Evolutionary conservation across 2,329 filamentous ascomycete species (phyloP).

Genomic region (Escovopsis sp.): DNA sequence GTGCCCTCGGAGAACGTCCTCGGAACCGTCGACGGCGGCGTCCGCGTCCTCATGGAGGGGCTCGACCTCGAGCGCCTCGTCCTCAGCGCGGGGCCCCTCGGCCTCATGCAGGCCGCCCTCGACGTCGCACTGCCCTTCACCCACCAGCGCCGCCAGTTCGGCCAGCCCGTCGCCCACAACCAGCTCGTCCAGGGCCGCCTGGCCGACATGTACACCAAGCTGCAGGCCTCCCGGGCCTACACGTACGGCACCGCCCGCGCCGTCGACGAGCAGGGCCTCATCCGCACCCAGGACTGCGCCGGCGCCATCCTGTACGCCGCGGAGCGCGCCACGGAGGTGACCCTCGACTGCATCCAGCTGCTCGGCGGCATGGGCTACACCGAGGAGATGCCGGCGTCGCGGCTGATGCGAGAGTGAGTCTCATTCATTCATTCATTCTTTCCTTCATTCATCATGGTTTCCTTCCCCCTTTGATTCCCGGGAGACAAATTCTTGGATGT

Average conservation of each 20-base stretch:
- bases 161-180: conserved; percentile 72
- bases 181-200: conserved; percentile 88
- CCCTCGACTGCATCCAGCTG: conserved; percentile 79
- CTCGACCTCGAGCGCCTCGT: conserved; percentile 89
- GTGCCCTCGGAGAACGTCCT: conserved; percentile 72
- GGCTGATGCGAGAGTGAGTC: conserved; percentile 56
- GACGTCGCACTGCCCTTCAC: conserved; percentile 80
- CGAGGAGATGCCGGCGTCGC: conserved; percentile 84
- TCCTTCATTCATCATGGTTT: too few species aligned
- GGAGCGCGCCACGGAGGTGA: conserved; percentile 75
- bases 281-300: conserved; percentile 84
- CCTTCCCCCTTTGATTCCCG: conserved; percentile 12
- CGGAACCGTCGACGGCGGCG: conserved; percentile 66
- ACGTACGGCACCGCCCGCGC: conserved; percentile 70
- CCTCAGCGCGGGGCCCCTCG: conserved; percentile 76
- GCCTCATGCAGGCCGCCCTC: conserved; percentile 84
- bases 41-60: conserved; percentile 88
- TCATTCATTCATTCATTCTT: too few species aligned
- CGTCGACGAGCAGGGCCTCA: conserved; percentile 60
- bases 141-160: conserved; percentile 83
- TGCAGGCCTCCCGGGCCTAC: conserved; percentile 70
- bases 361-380: conserved; percentile 93
- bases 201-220: conserved; percentile 95
- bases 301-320: conserved; percentile 88
- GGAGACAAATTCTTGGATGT: too few species aligned